phyloP scores from a whole-genome alignment of 164 flowering plant species.

The Dillenia turbinata region DNA sequence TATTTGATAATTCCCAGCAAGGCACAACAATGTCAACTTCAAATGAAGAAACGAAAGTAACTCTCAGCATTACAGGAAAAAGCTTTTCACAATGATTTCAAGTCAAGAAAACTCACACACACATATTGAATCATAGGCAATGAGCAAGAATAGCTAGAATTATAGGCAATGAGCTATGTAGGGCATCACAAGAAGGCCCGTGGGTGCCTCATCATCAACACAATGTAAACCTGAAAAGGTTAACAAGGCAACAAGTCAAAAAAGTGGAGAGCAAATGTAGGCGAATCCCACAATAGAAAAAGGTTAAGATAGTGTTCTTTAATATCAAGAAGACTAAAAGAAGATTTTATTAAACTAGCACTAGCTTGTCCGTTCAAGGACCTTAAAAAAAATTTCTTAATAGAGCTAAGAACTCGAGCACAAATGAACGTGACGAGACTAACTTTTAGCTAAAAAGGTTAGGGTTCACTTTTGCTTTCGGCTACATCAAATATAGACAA shows the following conservation, averaged over 20 bases:
- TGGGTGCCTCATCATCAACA: slow-evolving; percentile 12
- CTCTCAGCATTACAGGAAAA: too few relatives aligned
- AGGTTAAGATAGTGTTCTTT: slow-evolving; percentile 15
- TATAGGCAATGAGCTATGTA: background rate
- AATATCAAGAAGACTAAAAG: slow-evolving; percentile 2
- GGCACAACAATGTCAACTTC: too few relatives aligned
- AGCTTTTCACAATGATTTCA: too few relatives aligned
- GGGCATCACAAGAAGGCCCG: background rate
- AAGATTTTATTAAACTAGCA: slow-evolving; percentile 2
- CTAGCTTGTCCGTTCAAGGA: slow-evolving; percentile 6
- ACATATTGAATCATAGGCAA: background rate
- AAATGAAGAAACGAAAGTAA: too few relatives aligned
- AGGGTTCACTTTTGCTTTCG: background rate
- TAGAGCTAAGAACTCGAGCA: background rate
- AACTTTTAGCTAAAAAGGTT: slow-evolving; percentile 5
- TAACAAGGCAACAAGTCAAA: slow-evolving; percentile 10
- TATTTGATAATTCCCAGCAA: too few relatives aligned
- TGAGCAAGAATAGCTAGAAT: background rate
- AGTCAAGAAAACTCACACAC: background rate
- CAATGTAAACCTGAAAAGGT: slow-evolving; percentile 9
- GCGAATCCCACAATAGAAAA: background rate
- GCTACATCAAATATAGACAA: too few relatives aligned
- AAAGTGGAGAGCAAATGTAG: background rate
- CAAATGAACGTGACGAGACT: slow-evolving; percentile 8
- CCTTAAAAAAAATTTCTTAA: background rate